These are phyloP conservation scores for Pyricularia sp. DNA, from an alignment of 2,329 filamentous ascomycete genomes.

Conservation along the genomic window DNA sequence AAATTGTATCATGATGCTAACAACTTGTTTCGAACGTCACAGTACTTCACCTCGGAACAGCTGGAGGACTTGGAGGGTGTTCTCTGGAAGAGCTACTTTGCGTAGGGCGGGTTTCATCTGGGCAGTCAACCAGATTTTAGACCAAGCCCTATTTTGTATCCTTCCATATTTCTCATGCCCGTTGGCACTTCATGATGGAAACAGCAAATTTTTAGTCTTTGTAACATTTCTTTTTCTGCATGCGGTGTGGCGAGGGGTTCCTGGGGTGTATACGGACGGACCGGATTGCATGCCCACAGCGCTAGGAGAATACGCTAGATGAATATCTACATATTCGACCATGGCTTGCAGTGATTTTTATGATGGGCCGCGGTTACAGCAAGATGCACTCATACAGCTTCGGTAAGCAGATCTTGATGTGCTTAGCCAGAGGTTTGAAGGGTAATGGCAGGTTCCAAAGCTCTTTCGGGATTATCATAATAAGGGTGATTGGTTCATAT, in stretches of 20 bases:
- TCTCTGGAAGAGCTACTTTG: conserved; percentile 99
- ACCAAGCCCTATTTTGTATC: background rate
- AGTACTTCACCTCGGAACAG: conserved; percentile 83
- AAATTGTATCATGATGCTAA: conserved; percentile 13
- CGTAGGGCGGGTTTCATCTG: conserved; percentile 29
- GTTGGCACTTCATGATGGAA: background rate
- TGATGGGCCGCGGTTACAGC: too few relatives aligned
- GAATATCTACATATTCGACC: background rate
- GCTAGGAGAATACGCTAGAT: background rate
- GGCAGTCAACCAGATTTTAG: background rate
- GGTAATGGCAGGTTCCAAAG: background rate
- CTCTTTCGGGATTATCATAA: too few relatives aligned
- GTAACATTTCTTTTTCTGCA: background rate
- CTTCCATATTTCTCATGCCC: background rate
- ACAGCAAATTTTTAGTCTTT: background rate
- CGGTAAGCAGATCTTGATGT: too few relatives aligned
- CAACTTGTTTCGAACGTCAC: conserved; percentile 2
- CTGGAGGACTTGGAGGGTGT: conserved; percentile 92
- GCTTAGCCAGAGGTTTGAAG: too few relatives aligned
- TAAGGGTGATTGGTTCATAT: too few relatives aligned
- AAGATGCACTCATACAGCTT: background rate
- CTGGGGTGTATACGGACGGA: background rate
- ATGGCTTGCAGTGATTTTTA: background rate
- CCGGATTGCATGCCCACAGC: background rate
- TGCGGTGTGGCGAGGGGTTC: background rate